These are phyloP conservation scores for Penicillium frequentans DNA, from an alignment of 2,329 filamentous ascomycete species.

Conservation along the genomic window DNA sequence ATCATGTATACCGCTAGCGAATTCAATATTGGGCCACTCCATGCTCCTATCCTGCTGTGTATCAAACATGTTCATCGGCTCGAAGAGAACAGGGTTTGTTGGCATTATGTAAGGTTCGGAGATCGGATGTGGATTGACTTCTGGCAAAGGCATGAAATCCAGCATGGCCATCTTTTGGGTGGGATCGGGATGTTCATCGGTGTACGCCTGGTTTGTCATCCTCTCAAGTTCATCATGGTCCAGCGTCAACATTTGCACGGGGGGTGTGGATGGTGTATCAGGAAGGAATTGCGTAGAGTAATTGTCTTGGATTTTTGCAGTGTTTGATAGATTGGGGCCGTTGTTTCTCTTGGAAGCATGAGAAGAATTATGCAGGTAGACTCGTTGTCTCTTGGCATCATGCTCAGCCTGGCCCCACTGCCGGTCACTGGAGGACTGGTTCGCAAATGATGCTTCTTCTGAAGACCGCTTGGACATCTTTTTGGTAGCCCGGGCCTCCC, in stretches of 20 bases:
- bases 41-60: not conserved
- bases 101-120: not conserved
- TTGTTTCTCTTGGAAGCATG: not conserved
- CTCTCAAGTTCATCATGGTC: not conserved
- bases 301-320: not conserved
- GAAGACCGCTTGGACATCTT: not conserved
- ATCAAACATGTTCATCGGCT: not conserved
- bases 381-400: not conserved
- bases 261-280: not conserved
- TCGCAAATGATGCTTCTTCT: not conserved
- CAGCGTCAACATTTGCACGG: not conserved
- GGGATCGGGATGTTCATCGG: not conserved
- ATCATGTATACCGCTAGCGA: not conserved
- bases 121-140: not conserved
- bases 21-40: not conserved
- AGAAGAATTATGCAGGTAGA: not conserved
- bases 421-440: not conserved
- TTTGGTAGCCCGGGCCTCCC: not conserved
- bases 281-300: not conserved
- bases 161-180: not conserved
- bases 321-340: not conserved
- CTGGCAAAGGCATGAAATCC: not conserved
- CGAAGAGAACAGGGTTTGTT: not conserved
- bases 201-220: not conserved
- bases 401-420: not conserved